Percentiles rank a stretch among this genome's conserved stretches.
These are phyloP conservation scores for Herpotrichia juniperi DNA, from an alignment of 2,329 filamentous ascomycete species.

Conservation along the genomic window DNA sequence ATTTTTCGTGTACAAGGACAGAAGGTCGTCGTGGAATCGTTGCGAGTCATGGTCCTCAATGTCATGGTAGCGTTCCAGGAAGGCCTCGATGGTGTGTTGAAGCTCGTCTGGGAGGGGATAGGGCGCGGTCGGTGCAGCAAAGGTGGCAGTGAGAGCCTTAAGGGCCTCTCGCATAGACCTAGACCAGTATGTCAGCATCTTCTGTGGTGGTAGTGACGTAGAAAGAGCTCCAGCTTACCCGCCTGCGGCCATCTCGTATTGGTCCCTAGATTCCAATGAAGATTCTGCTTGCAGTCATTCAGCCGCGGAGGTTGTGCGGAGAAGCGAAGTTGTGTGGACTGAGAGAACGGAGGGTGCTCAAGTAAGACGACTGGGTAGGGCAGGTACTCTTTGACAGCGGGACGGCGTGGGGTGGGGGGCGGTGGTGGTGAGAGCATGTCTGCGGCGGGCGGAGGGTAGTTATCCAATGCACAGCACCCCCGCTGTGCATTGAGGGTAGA, in stretches of 20 bases:
- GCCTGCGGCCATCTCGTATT: constrained; percentile 22
- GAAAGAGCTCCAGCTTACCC: constrained; percentile 22
- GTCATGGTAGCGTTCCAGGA: constrained; percentile 70
- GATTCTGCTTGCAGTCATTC: constrained; percentile 14
- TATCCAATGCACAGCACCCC: constrained; percentile 5
- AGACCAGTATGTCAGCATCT: constrained; percentile 13
- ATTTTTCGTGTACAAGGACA: constrained; percentile 68
- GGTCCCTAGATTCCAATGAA: background rate
- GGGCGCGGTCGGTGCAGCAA: constrained; percentile 48
- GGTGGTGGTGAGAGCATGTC: constrained; percentile 1
- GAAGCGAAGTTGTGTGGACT: constrained; percentile 1
- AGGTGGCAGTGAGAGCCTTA: constrained; percentile 52
- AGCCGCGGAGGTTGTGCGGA: background rate
- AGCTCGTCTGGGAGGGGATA: constrained; percentile 71
- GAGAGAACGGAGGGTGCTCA: background rate
- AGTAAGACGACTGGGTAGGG: background rate
- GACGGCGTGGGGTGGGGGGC: constrained; percentile 30
- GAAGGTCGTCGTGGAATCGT: constrained; percentile 74
- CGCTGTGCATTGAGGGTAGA: background rate
- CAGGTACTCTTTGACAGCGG: constrained; percentile 14
- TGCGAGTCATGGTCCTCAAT: constrained; percentile 73
- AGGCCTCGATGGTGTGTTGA: constrained; percentile 65
- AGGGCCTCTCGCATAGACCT: constrained; percentile 58
- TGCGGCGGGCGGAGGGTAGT: constrained; percentile 5
- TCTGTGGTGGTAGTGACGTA: background rate